Evolutionary conservation across 176 grass and related monocot species (phyloP).

Genomic region (Poa annua): DNA sequence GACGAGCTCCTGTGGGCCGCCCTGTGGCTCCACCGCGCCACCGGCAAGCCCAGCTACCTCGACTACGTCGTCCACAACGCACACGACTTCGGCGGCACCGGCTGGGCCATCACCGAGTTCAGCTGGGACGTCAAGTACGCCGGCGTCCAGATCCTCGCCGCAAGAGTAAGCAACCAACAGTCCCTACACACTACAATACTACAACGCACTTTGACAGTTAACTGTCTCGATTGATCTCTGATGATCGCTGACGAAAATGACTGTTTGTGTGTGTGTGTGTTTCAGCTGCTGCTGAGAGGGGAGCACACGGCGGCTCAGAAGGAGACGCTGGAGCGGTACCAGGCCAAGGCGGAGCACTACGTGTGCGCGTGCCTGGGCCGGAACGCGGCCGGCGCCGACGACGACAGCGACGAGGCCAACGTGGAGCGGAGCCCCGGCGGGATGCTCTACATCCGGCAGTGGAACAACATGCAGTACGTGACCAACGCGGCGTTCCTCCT

Average conservation of each 20-base stretch:
- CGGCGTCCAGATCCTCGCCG: constrained; percentile 75
- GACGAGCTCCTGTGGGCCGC: constrained; percentile 89
- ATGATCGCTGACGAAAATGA: not conserved
- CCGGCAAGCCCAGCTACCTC: constrained; percentile 54
- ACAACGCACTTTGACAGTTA: too few relatives aligned
- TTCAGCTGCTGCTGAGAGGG: constrained; percentile 59
- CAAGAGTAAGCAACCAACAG: constrained; percentile 46
- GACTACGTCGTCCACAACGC: constrained; percentile 76
- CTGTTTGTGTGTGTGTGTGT: not conserved
- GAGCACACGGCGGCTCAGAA: constrained; percentile 42
- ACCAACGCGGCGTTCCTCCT: constrained; percentile 68
- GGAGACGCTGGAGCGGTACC: constrained; percentile 69
- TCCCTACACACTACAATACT: too few relatives aligned
- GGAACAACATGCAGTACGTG: constrained; percentile 96
- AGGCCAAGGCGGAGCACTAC: constrained; percentile 75
- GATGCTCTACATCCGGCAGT: constrained; percentile 78
- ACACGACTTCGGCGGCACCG: constrained; percentile 64
- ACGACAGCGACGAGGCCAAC: constrained; percentile 49
- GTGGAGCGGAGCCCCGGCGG: constrained; percentile 67
- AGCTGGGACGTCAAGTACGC: constrained; percentile 97
- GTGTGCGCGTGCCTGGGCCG: constrained; percentile 67
- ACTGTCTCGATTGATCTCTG: too few relatives aligned
- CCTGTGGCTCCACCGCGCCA: constrained; percentile 82
- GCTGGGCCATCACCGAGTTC: constrained; percentile 89
- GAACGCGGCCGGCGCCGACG: constrained; percentile 43